Evolutionary conservation across 2,329 filamentous ascomycete species (phyloP), one percentile per base, ranked within the genome.

Genomic region (Pseudopithomyces chartarum): DNA sequence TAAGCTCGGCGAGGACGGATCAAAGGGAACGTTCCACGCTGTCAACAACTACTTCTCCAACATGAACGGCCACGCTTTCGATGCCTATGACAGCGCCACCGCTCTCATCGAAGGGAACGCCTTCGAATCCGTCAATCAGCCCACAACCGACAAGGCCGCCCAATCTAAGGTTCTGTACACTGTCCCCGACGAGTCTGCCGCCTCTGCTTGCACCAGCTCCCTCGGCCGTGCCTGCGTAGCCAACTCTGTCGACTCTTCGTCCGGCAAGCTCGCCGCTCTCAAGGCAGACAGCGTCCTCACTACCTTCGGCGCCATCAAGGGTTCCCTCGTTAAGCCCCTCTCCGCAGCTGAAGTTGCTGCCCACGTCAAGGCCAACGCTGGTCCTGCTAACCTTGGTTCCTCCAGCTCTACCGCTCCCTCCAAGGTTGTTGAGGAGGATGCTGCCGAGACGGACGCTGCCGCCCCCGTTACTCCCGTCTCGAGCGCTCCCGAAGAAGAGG

Each of bases 241-340:
- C 17, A 68, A 68, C 60, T 58, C 57, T 36, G 65, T 64, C 8
- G 65, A 66, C 36, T 58, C 58, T 46, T 17, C 58, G 12, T 65
- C 62, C 33, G 65, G 65, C 40, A 52, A 68, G 43, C 55, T 68
- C 11, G 32, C 34, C 1, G 52, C 59, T 7, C 62, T 60, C 2
- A 58, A 57, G 3, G 53, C 56, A 12, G 47, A 58, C 0, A 56
- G 56, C 22, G 65, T 66, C 39, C 57, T 68, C 40, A 58, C 59
- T 2, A 20, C 52, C 20, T 42, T 67, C 7, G 59, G 53, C 11
- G 56, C 57, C 15, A 52, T 59, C 4, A 58, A 63, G 12, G 60
- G 32, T 8, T 40, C 23, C 7, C 47, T 66, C 2, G 57, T 53
- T 11, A 39, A 60, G 12, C 50, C 59, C 1, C 34, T 68, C 15